Evolutionary conservation across 176 grass and related monocot genomes (phyloP).

Genomic region (Urochloa ruziziensis): DNA sequence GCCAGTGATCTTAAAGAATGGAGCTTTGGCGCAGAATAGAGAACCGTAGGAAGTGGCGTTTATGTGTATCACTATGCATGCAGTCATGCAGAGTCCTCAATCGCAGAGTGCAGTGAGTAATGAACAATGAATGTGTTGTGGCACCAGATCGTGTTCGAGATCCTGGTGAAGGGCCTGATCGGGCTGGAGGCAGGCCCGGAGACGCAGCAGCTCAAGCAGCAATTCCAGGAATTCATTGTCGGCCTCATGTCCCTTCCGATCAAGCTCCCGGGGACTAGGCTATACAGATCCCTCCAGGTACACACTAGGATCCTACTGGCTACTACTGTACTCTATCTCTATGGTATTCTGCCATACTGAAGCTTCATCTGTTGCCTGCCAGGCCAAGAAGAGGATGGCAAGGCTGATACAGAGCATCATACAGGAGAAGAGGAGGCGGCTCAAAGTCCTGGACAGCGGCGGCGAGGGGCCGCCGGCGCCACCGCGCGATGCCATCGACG

Average conservation of each 20-base stretch:
- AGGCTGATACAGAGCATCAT: slow-evolving; percentile 79
- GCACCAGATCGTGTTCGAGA: slow-evolving; percentile 91
- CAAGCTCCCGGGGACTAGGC: slow-evolving; percentile 85
- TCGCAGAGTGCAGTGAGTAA: background rate
- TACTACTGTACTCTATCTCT: background rate
- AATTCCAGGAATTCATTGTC: slow-evolving; percentile 97
- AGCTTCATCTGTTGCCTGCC: background rate
- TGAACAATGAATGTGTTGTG: slow-evolving; percentile 5
- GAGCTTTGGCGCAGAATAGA: background rate
- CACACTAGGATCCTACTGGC: background rate
- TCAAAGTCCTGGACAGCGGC: background rate
- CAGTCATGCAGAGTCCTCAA: too few species aligned
- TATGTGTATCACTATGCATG: too few species aligned
- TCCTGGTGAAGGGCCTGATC: slow-evolving; percentile 83
- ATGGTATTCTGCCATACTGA: background rate
- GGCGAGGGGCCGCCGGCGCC: background rate
- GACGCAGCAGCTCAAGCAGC: slow-evolving; percentile 83
- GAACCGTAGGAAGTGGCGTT: background rate
- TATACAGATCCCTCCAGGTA: slow-evolving; percentile 88
- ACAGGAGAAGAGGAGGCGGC: slow-evolving; percentile 68
- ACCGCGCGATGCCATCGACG: slow-evolving; percentile 61
- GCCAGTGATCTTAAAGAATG: background rate
- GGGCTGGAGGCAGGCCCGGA: slow-evolving; percentile 78
- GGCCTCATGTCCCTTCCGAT: slow-evolving; percentile 91
- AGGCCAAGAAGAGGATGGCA: slow-evolving; percentile 97